A percentile compares a stretch with the other conserved stretches of the same genome.
These are phyloP conservation scores for Clarireedia hainanense DNA, from an alignment of 2,329 filamentous ascomycete species.

Conservation along the genomic window DNA sequence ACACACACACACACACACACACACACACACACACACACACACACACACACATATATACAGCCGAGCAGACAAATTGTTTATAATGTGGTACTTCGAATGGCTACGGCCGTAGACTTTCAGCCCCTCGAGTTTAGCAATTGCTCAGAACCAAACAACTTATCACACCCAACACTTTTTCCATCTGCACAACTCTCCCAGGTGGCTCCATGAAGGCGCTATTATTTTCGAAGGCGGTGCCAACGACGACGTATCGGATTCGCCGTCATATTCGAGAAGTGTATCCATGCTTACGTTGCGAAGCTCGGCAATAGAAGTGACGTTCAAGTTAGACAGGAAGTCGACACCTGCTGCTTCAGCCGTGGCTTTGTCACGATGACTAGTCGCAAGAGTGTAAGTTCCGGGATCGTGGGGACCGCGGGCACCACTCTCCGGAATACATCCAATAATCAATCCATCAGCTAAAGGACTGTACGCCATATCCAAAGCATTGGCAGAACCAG, in stretches of 20 bases:
- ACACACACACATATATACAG: no score
- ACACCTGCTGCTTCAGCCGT: conserved; percentile 17
- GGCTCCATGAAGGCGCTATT: conserved; percentile 14
- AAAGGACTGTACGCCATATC: conserved; percentile 25
- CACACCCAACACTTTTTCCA: no score
- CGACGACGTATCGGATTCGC: conserved; percentile 19
- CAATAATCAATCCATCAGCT: conserved; percentile 19
- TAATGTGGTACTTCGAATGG: no score
- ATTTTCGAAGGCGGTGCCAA: conserved; percentile 22
- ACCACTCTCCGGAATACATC: conserved; percentile 29
- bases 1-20: no score
- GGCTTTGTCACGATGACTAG: conserved; percentile 20
- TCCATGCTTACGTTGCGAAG: conserved; percentile 16
- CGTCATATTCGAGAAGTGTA: conserved; percentile 13
- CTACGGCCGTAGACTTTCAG: no score
- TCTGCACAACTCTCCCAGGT: conserved; percentile 6
- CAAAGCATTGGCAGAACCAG: conserved; percentile 37
- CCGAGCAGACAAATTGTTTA: no score
- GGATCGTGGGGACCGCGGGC: conserved; percentile 28
- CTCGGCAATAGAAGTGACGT: conserved; percentile 19
- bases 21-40: no score
- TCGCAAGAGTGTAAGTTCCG: conserved; percentile 23
- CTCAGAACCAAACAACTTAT: no score
- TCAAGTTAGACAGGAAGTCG: conserved; percentile 16
- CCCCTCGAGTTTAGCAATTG: no score